Conservation (phyloP, 768 basidiomycete genomes). For the Ramaria sp. region DNA sequence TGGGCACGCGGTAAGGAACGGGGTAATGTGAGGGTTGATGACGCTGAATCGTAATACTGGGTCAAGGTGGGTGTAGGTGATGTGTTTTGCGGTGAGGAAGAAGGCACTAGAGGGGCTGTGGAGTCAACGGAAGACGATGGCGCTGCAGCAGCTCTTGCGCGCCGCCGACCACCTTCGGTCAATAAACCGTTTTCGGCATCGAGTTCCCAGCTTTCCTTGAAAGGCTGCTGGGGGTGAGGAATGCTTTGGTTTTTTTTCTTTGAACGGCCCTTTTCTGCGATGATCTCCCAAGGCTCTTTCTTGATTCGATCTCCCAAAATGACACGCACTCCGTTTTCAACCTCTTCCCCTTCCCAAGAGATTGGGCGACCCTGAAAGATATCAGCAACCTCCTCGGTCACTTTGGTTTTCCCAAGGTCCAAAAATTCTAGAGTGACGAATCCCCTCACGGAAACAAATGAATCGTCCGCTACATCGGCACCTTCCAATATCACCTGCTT, state of each 20-base stretch:
- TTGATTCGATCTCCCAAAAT: constrained; percentile 60
- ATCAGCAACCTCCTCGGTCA: constrained; percentile 20
- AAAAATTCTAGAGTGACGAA: constrained; percentile 48
- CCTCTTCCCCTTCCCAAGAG: constrained; percentile 26
- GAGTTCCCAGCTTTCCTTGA: constrained; percentile 71
- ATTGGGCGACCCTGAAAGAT: constrained; percentile 2
- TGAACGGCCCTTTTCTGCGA: constrained; percentile 40
- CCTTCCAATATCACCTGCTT: constrained; percentile 46
- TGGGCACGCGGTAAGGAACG: constrained; percentile 49
- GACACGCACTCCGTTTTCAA: constrained; percentile 40
- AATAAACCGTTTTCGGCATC: constrained; percentile 66
- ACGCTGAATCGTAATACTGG: constrained; percentile 47
- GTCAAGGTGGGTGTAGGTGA: constrained; percentile 28
- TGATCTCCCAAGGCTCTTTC: constrained; percentile 73
- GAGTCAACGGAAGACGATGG: constrained; percentile 12
- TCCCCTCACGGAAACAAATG: constrained; percentile 31
- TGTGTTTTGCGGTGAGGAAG: constrained; percentile 15
- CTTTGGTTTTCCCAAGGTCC: constrained; percentile 57
- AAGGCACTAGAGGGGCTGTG: background rate
- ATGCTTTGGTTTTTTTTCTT: constrained; percentile 13
- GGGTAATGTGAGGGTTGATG: constrained; percentile 56
- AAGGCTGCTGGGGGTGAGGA: constrained; percentile 16
- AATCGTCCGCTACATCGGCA: constrained; percentile 49
- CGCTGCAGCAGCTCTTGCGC: constrained; percentile 44
- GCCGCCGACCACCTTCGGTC: constrained; percentile 62